Conservation (phyloP, 208 protist genomes). For the Trypanosoma vivax region DNA sequence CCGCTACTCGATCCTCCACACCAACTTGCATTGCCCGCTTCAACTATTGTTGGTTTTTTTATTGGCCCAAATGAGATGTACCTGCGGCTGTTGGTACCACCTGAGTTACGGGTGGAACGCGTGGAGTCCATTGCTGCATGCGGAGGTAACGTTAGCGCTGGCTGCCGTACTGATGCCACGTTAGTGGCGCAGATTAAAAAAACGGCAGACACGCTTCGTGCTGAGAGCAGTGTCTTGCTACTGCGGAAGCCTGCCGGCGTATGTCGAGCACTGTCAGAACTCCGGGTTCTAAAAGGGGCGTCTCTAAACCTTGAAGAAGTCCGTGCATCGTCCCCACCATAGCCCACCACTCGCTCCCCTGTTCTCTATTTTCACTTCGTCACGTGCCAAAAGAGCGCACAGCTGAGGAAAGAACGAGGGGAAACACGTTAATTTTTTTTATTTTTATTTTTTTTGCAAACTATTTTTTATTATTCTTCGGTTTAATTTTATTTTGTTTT, state of each 20-base stretch:
- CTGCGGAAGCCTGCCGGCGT: constrained; percentile 17
- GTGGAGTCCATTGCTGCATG: constrained; percentile 14
- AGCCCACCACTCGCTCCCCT: too few species aligned
- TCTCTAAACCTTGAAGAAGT: too few species aligned
- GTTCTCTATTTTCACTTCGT: too few species aligned
- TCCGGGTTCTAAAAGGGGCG: too few species aligned
- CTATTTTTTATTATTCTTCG: constrained; percentile 6
- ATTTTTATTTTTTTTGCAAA: not conserved
- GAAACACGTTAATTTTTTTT: not conserved
- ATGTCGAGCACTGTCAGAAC: constrained; percentile 18
- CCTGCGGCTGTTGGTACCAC: constrained; percentile 46
- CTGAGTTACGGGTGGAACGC: constrained; percentile 38
- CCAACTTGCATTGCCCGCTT: constrained; percentile 26
- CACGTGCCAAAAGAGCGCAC: too few species aligned
- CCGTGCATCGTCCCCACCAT: too few species aligned
- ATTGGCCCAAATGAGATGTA: constrained; percentile 24
- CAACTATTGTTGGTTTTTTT: constrained; percentile 46
- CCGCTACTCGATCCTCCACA: constrained; percentile 26
- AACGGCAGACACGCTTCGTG: constrained; percentile 13
- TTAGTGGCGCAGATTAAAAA: constrained; percentile 8
- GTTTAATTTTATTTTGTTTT: constrained; percentile 13
- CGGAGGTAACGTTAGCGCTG: not conserved
- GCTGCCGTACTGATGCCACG: constrained; percentile 10
- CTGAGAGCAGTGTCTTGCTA: not conserved
- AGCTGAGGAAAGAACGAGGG: too few species aligned